Percentiles rank a stretch among this genome's conserved stretches.
These are phyloP conservation scores for Eucalyptus curtisii DNA, from an alignment of 345 rosid species.

Conservation along the genomic window DNA sequence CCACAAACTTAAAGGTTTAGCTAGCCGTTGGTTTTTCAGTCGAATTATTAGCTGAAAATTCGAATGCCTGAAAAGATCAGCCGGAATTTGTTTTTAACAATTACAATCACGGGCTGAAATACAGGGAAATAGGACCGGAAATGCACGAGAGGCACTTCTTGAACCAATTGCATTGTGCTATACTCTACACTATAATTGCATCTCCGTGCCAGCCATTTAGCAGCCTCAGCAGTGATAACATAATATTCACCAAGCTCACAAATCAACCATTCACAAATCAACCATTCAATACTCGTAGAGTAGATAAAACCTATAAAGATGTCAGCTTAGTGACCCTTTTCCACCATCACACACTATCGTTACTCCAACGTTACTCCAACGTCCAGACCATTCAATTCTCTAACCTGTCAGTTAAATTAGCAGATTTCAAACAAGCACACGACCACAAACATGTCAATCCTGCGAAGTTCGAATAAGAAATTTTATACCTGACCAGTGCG, in stretches of 20 bases:
- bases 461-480: neutral
- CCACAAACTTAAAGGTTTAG: neutral
- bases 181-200: neutral
- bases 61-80: neutral
- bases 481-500: constrained; percentile 84
- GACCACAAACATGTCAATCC: neutral
- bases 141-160: neutral
- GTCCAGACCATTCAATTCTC: neutral
- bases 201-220: neutral
- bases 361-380: neutral
- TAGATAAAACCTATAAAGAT: neutral
- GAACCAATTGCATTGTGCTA: neutral
- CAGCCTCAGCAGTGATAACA: neutral
- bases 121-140: neutral
- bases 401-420: neutral
- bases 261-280: neutral
- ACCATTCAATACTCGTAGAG: neutral
- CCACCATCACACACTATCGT: neutral
- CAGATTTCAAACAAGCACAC: neutral
- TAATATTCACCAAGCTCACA: neutral
- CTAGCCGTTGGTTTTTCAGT: neutral
- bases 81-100: neutral
- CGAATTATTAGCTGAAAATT: neutral
- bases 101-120: neutral
- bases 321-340: neutral